A percentile compares a stretch with the other conserved stretches of the same genome.
Conservation (phyloP, 805 yeast genomes). For the Saccharomyces eubayanus region DNA sequence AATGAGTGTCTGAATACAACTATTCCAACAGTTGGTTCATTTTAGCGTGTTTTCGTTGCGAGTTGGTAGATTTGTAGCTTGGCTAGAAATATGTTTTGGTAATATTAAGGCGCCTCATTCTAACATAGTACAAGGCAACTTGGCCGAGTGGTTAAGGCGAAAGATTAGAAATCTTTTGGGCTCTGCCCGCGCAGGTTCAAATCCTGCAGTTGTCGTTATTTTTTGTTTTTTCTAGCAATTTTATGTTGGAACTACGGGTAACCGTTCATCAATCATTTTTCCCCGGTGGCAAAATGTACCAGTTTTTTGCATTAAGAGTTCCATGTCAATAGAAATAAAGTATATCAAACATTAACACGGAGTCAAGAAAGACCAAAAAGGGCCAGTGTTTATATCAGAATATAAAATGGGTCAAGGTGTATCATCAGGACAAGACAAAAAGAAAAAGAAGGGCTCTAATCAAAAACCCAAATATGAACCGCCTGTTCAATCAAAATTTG, state of each 20-base stretch:
- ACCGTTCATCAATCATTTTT: background rate
- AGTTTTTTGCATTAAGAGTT: background rate
- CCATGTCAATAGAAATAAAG: background rate
- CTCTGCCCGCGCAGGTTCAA: slow-evolving; percentile 53
- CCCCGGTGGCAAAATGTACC: slow-evolving; percentile 4
- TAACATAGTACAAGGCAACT: slow-evolving; percentile 28
- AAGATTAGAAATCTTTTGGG: slow-evolving; percentile 49
- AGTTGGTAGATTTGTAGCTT: too few relatives aligned
- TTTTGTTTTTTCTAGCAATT: slow-evolving; percentile 15
- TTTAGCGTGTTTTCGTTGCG: too few relatives aligned
- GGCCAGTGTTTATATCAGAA: background rate
- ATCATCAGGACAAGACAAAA: slow-evolving; percentile 28
- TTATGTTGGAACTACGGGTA: background rate
- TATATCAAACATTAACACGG: background rate
- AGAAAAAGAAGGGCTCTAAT: slow-evolving; percentile 57
- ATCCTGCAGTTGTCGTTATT: slow-evolving; percentile 56
- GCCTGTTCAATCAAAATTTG: slow-evolving; percentile 90
- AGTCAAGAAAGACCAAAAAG: background rate
- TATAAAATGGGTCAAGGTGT: slow-evolving; percentile 32
- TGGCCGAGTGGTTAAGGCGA: slow-evolving; percentile 61
- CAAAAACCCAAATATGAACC: slow-evolving; percentile 97
- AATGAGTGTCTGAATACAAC: too few relatives aligned
- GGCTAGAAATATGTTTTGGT: too few relatives aligned
- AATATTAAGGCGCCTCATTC: too few relatives aligned
- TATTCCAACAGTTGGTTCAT: too few relatives aligned